Evolutionary conservation across 208 protist species (phyloP), one percentile per base, ranked within the genome.

Genomic region (Crithidia expoeki): DNA sequence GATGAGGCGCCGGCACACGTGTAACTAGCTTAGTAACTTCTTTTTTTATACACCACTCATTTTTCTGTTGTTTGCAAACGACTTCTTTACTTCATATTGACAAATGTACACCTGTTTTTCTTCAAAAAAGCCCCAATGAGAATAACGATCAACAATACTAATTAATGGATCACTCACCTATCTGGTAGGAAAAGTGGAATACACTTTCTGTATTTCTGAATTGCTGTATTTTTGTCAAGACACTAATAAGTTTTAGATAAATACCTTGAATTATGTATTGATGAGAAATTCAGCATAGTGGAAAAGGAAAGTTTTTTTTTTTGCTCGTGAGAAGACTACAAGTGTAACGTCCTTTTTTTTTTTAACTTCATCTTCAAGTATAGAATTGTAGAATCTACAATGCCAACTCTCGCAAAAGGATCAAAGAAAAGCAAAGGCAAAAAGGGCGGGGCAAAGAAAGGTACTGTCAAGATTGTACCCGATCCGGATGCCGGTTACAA

Each of bases 401-500:
- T 74, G 74, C 51, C 60, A 16, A 16, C 36, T 23, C 14, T 59
- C 12, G 28, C 42, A 14, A 67, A 62, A 23, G 40, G 36, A 9
- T 55, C 70, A 12, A 59, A 76, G 50, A 72, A 77, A 14, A n/a
- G 36, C 21, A 91, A 85, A 68, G 73, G 69, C 10, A 75, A 56
- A 23, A 60, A 58, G 19, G 72, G 69, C 6, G 80, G 74, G 12
- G 59, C 67, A 12, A 84, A 83, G 33, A 71, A 74, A 46, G 55
- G 53, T 6, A 52, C 75, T 11, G 33, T 49, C 21, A 78, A 78
- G 47, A 25, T 71, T 2, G 40, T 76, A 2, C 71, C 71, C 5
- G 85, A 91, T 28, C 77, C 80, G 10, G 85, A 91, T 63, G 72
- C 69, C 19, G 61, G 51, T 27, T 91, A 84, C 58, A 70, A 65